These are phyloP conservation scores for Aquilaria malaccensis DNA, from an alignment of 345 rosid species.

Conservation along the genomic window DNA sequence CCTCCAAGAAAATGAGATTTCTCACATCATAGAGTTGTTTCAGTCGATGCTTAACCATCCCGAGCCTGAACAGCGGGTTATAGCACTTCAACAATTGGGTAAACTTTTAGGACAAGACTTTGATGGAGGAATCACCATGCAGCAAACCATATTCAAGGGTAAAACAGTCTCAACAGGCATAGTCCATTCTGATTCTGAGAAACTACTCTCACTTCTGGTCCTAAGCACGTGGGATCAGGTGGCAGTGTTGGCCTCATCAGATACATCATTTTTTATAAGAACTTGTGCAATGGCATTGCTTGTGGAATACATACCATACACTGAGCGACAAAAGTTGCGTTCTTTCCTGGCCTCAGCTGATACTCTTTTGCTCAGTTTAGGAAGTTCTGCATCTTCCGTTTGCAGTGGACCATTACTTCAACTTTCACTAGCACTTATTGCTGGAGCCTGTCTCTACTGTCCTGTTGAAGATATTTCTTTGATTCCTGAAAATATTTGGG, in stretches of 20 bases:
- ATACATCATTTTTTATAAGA: slow-evolving; percentile 42
- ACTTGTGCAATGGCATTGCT: slow-evolving; percentile 61
- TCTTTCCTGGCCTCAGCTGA: slow-evolving; percentile 62
- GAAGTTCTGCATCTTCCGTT: slow-evolving; percentile 37
- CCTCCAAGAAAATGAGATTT: slow-evolving; percentile 38
- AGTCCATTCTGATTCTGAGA: slow-evolving; percentile 31
- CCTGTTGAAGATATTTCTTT: slow-evolving; percentile 54
- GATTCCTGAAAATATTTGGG: slow-evolving; percentile 66
- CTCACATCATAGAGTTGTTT: slow-evolving; percentile 50
- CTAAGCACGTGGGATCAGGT: slow-evolving; percentile 72
- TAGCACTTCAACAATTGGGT: slow-evolving; percentile 59
- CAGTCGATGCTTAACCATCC: slow-evolving; percentile 49
- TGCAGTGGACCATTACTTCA: slow-evolving; percentile 56
- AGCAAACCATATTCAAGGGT: slow-evolving; percentile 24
- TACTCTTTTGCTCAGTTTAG: slow-evolving; percentile 48
- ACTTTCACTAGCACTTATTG: slow-evolving; percentile 63
- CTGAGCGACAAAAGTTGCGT: slow-evolving; percentile 43
- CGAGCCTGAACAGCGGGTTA: slow-evolving; percentile 77
- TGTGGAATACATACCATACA: slow-evolving; percentile 54
- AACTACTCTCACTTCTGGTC: slow-evolving; percentile 42
- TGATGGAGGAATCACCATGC: slow-evolving; percentile 23
- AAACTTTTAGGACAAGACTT: slow-evolving; percentile 53
- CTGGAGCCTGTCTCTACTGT: slow-evolving; percentile 68
- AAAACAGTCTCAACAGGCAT: slow-evolving; percentile 30
- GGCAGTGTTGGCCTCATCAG: slow-evolving; percentile 56